These are phyloP conservation scores for Candida gigantensis DNA, from an alignment of 1,139 yeast species.

Conservation along the genomic window DNA sequence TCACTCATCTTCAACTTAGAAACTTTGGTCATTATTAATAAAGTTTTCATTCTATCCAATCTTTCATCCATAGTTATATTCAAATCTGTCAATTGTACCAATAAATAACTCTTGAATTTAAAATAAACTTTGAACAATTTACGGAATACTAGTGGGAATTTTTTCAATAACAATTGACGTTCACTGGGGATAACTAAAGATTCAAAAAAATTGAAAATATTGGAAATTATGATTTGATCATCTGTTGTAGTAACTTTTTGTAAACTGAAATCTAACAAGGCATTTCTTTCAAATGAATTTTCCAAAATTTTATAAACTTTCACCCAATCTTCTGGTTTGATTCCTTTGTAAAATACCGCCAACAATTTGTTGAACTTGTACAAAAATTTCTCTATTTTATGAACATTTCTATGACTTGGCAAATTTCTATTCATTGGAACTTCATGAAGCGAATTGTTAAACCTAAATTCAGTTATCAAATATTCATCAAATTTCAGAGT, in stretches of 20 bases:
- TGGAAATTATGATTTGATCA: slow-evolving; percentile 63
- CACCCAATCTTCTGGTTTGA: slow-evolving; percentile 78
- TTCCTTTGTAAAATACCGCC: slow-evolving; percentile 57
- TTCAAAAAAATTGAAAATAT: slow-evolving; percentile 70
- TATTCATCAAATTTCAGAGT: slow-evolving; percentile 42
- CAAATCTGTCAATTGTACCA: slow-evolving; percentile 66
- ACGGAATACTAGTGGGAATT: slow-evolving; percentile 71
- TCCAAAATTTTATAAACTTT: slow-evolving; percentile 74
- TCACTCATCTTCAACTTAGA: slow-evolving; percentile 70
- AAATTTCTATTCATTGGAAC: slow-evolving; percentile 51
- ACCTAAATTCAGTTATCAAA: slow-evolving; percentile 40
- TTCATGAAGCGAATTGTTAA: slow-evolving; percentile 44
- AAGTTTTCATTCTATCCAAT: slow-evolving; percentile 67
- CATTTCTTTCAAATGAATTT: slow-evolving; percentile 52
- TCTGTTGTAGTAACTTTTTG: slow-evolving; percentile 46
- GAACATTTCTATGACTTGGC: slow-evolving; percentile 47
- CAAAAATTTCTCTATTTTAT: slow-evolving; percentile 57
- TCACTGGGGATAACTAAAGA: slow-evolving; percentile 51
- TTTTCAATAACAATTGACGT: slow-evolving; percentile 44
- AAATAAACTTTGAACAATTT: slow-evolving; percentile 67
- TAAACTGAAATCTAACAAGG: slow-evolving; percentile 59
- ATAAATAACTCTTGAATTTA: slow-evolving; percentile 65
- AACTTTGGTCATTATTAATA: slow-evolving; percentile 67
- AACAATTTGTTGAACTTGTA: slow-evolving; percentile 66
- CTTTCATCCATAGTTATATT: slow-evolving; percentile 58